Base-by-base conservation (phyloP, 352 stramenopile species). In the Blastocystis sp. region DNA sequence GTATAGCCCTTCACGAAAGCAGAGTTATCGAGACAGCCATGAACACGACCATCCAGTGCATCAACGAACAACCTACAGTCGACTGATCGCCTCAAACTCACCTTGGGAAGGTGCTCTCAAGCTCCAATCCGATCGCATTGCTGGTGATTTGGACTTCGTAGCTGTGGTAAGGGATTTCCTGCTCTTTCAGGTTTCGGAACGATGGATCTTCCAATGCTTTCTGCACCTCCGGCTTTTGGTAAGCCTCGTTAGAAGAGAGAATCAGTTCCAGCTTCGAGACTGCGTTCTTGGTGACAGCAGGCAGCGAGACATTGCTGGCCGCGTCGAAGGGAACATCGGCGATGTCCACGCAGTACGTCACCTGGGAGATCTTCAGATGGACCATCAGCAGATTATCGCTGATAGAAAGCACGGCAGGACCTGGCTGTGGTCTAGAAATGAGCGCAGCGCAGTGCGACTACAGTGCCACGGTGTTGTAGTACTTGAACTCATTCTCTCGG, bases 401-500 rank as follows among this genome's bases (percentile, higher is more conserved):
- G 9, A 68, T 23, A 9, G 73, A 84, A 11, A 84, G 39, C 18
- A 68, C 20, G 20, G 73, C 73, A 43, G 73, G 73, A 54, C 73
- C 54, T 11, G 29, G 37, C 15, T 66, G 23, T 11, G 73, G 73
- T 8, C 73, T 84, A 66, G 39, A 23, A 9, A 8, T 53, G 4
- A 68, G 11, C 2, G 26, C n/a, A 20, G n/a, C 11, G 1, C 41
- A 41, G 26, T 18, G 7, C 13, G 54, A 3, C 2, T 20, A 84
- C 73, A 84, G 50, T 37, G 73, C 73, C 5, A 84, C 53, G 39
- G 73, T 84, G 73, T 84, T 84, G 73, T 66, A 84, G 50, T 66
- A 84, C 34, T 64, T 63, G 34, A 84, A 84, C 56, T 84, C 73
- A 23, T 45, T 64, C 0, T 84, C 73, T 7, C 73, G 73, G 20